phyloP scores from a whole-genome alignment of 352 stramenopile genomes.

The Pythium sp. region DNA sequence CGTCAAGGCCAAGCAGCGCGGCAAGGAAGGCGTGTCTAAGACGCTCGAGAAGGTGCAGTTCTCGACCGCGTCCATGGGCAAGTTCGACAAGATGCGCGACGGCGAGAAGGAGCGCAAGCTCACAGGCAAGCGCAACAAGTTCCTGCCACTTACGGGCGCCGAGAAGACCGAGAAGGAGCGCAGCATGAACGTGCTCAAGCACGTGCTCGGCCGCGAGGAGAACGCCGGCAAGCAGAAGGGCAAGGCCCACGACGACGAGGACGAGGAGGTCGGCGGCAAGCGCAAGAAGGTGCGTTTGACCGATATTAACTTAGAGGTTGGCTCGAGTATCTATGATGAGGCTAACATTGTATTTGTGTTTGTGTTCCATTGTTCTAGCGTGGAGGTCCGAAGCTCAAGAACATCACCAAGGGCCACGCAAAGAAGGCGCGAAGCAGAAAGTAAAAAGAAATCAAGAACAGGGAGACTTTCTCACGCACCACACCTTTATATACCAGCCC shows the following conservation, averaged over 20 bases:
- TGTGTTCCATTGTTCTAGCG: conserved; percentile 3
- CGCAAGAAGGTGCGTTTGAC: conserved; percentile 44
- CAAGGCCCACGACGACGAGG: conserved; percentile 48
- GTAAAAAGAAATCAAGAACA: conserved; percentile 23
- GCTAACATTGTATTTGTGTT: too few species aligned
- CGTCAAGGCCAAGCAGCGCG: conserved; percentile 77
- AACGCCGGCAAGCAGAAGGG: conserved; percentile 77
- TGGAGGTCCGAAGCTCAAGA: conserved; percentile 55
- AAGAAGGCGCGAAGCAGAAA: conserved; percentile 61
- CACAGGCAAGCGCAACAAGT: conserved; percentile 83
- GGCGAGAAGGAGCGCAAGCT: conserved; percentile 90
- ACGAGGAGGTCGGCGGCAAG: conserved; percentile 50
- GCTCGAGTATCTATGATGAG: background rate
- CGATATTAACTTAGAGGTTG: too few species aligned
- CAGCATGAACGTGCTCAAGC: conserved; percentile 76
- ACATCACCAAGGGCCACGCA: conserved; percentile 66
- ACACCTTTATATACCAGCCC: conserved; percentile 2
- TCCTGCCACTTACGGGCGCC: conserved; percentile 65
- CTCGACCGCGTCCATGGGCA: conserved; percentile 92
- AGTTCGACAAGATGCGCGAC: conserved; percentile 93
- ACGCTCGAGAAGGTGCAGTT: conserved; percentile 91
- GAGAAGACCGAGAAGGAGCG: conserved; percentile 80
- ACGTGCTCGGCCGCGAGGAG: conserved; percentile 71
- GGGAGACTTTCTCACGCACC: background rate
- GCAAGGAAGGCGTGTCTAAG: conserved; percentile 86